Base-by-base conservation (phyloP, 441 rosid genomes). In the Hypseocharis bilobata region DNA sequence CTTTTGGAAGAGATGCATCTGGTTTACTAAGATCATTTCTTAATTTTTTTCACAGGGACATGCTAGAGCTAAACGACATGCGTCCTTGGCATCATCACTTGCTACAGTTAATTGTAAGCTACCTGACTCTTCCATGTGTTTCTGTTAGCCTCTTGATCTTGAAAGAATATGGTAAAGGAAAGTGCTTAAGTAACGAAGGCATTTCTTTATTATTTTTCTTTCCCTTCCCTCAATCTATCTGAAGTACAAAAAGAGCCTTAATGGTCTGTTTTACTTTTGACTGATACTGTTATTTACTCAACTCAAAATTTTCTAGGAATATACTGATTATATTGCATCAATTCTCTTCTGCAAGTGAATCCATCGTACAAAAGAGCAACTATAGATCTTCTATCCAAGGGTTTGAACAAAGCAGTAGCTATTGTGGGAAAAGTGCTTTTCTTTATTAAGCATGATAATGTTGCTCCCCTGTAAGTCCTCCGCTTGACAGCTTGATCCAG, bases 381-480 rank as follows among this genome's bases (percentile, higher is more conserved):
- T 13, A 20, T 82, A 20, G 93, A 85, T 74, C 56, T 74, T 66
- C 83, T 87, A 61, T 65, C 56, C 10, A 82, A 82, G 62, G 88
- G 93, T 75, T 81, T 77, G 63, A 87, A 87, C 74, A 84, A 84
- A 81, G 79, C 81, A 40, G 82, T 76, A 55, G 85, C 87, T 2
- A 3, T 85, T 27, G 70, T 74, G 49, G 93, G 85, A 62, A 87
- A 82, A 78, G 90, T 85, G 68, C 76, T 83, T 29, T 76, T 82
- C 74, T 84, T 82, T 40, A 78, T 87, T 36, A 81, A 78, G 82
- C 88, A 85, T 62, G 86, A 85, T 72, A 81, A 66, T 56, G 77
- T 72, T 66, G 78, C 84, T 67, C 93, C 93, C 44, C 62, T 87
- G 93, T 87, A 81, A 85, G 90, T 69, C 70, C 62, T 66, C 28